Base-by-base conservation (phyloP, 257 asterid genomes). In the Solanum tacnaense region DNA sequence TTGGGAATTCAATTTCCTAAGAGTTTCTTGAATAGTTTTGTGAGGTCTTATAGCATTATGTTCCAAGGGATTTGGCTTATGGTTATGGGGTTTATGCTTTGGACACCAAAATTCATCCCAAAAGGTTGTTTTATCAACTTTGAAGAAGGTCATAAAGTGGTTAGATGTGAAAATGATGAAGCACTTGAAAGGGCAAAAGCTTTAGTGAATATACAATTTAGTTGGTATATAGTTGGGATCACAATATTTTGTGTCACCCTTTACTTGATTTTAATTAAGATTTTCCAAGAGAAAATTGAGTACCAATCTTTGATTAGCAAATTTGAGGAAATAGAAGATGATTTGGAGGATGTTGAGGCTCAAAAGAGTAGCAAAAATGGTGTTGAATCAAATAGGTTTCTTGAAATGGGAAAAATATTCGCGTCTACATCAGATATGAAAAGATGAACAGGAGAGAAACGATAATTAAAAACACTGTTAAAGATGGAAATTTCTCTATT, bases 61-160 rank as follows among this genome's bases (percentile, higher is more conserved):
- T 89, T 94, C n/a, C 96, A 94, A 88, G 98, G 99, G 10, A 89
- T 95, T 75, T 96, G 99, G 99, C 91, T 96, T 4, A 85, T 93
- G 16, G 98, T 92, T 5, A 92, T 89, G 74, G 98, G 99, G 12
- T 3, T 93, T 6, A 93, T 96, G 99, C 87, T 95, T 25, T 95
- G 99, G 99, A 94, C 94, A 5, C 96, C 98, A 12, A 58, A 65
- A 25, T 87, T 91, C 79, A 65, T 92, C 68, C 93, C 98, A 1
- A 87, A 90, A 72, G 97, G 95, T 1, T 95, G 94, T 79, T 93
- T 62, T 79, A 31, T 94, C 88, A 93, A 88, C 87, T 10, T 92
- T 34, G 95, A 88, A 36, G 29, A 49, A 0, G 95, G 93, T 0
- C 98, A 92, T 1, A 90, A 87, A 27, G 95, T 86, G 2, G 93